Percentiles rank a stretch among this genome's conserved stretches.
Conservation (phyloP, 345 rosid genomes). For the Erodium maritimum region DNA sequence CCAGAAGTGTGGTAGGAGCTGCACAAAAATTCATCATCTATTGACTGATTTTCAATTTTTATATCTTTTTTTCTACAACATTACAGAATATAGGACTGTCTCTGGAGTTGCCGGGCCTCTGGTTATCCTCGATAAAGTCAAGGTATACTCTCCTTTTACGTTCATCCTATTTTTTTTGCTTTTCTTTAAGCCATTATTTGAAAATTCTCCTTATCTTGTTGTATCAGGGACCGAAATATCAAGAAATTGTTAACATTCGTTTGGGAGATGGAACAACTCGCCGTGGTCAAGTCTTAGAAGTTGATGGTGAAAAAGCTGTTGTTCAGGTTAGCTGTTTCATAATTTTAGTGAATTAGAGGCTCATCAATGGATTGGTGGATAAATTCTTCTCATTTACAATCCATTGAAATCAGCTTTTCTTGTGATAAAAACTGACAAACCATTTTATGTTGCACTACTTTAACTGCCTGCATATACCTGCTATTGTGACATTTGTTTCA, state of each 20-base stretch:
- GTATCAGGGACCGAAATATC: conserved; percentile 84
- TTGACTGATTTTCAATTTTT: not conserved
- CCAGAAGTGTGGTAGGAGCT: too few relatives aligned
- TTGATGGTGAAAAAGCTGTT: conserved; percentile 96
- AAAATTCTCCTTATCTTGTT: not conserved
- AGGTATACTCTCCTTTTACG: conserved; percentile 31
- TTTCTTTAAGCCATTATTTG: not conserved
- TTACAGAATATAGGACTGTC: conserved; percentile 87
- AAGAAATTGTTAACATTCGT: conserved; percentile 91
- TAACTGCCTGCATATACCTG: too few relatives aligned
- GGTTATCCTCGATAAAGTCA: conserved; percentile 86
- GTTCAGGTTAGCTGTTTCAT: conserved; percentile 74
- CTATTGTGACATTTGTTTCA: too few relatives aligned
- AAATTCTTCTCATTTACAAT: too few relatives aligned
- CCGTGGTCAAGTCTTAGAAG: conserved; percentile 96
- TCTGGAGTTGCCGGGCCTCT: conserved; percentile 98
- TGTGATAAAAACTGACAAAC: too few relatives aligned
- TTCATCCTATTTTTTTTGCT: not conserved
- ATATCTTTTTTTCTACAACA: not conserved
- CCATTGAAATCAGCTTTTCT: not conserved
- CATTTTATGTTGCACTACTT: too few relatives aligned
- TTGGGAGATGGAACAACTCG: conserved; percentile 87
- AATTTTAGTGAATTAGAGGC: too few relatives aligned
- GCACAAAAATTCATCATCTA: not conserved
- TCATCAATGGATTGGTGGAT: too few relatives aligned